These are phyloP conservation scores for Bruguiera sexangula DNA, from an alignment of 345 rosid species.

Conservation along the genomic window DNA sequence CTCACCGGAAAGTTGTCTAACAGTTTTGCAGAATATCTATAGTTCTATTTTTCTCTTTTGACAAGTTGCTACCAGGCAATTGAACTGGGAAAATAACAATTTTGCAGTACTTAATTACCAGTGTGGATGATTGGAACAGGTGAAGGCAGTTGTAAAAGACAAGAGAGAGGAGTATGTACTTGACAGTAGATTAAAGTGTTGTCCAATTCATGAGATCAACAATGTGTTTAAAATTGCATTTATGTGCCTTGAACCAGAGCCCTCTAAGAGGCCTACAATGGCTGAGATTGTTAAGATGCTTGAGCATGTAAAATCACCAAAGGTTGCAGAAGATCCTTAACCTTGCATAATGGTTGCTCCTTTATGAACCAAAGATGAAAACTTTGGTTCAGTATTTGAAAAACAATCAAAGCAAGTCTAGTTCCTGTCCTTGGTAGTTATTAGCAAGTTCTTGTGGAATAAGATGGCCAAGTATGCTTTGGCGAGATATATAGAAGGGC, in stretches of 20 bases:
- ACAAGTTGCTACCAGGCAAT: no score
- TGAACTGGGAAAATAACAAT: no score
- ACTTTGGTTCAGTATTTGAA: background rate
- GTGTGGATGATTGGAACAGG: conserved; percentile 37
- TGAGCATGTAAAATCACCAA: conserved; percentile 42
- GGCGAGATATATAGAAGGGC: no score
- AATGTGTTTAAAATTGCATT: conserved; percentile 52
- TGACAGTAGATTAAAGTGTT: conserved; percentile 50
- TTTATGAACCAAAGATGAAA: background rate
- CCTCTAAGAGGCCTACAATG: conserved; percentile 76
- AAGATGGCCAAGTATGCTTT: no score
- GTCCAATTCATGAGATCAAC: conserved; percentile 56
- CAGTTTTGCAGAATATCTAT: no score
- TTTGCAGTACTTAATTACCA: no score
- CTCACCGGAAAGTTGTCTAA: no score
- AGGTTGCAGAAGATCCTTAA: conserved; percentile 21
- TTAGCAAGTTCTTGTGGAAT: no score
- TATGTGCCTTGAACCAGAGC: conserved; percentile 81
- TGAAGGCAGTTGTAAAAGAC: conserved; percentile 62
- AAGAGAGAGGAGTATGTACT: conserved; percentile 59
- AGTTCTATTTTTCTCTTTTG: no score
- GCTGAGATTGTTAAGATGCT: conserved; percentile 81
- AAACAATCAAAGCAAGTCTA: background rate
- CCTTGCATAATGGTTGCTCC: background rate
- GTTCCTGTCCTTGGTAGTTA: no score